These are phyloP conservation scores for Emiliania huxleyi DNA, from an alignment of 78 protist species.

Conservation along the genomic window DNA sequence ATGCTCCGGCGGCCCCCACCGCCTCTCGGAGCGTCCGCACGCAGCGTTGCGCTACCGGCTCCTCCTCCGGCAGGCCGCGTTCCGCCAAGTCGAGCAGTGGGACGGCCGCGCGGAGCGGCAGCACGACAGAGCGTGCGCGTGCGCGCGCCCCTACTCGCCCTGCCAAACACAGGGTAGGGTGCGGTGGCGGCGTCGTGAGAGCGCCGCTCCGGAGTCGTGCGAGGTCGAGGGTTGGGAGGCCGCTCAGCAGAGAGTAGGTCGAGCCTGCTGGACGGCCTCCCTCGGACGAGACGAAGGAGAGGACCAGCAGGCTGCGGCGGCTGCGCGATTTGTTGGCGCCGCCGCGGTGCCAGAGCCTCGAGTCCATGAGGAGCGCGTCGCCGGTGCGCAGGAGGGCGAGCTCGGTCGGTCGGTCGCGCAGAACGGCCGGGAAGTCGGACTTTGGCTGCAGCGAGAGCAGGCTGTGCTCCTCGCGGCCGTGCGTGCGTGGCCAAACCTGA, in stretches of 20 bases:
- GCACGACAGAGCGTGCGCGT: not conserved
- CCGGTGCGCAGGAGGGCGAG: not conserved
- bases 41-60: not conserved
- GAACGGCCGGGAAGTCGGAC: not conserved
- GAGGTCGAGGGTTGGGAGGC: no score
- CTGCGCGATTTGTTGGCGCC: not conserved
- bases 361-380: not conserved
- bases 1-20: not conserved
- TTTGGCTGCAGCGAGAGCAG: not conserved
- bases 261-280: not conserved
- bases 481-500: not conserved
- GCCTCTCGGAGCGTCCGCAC: not conserved
- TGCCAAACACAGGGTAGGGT: not conserved
- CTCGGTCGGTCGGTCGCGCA: not conserved
- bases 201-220: no score
- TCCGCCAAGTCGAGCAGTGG: not conserved
- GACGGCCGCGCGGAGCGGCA: not conserved
- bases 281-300: not conserved
- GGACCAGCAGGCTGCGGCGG: not conserved
- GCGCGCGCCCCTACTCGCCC: not conserved
- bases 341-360: not conserved
- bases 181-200: not conserved
- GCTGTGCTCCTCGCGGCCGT: not conserved
- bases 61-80: not conserved
- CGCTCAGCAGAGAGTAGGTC: not conserved